These are phyloP conservation scores for Acrocalymma vagum DNA, from an alignment of 2,329 filamentous ascomycete genomes.

Conservation along the genomic window DNA sequence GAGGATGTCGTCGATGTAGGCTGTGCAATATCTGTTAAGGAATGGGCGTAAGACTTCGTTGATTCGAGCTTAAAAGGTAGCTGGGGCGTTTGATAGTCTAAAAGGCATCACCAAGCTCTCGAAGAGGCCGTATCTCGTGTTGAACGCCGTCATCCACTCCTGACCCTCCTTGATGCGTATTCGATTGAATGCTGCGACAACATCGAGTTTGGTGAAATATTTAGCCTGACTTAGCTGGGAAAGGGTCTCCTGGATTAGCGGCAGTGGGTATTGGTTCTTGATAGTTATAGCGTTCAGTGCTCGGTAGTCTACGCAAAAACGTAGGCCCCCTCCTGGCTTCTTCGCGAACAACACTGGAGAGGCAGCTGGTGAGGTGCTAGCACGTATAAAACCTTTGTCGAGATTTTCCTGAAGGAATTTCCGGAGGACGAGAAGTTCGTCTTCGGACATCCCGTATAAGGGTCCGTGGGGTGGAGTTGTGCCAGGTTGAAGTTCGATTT, in stretches of 20 bases:
- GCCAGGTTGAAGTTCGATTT: no score
- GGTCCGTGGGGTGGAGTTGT: no score
- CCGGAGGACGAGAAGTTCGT: not conserved
- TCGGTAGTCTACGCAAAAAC: constrained; percentile 48
- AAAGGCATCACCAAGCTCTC: constrained; percentile 43
- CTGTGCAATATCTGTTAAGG: constrained; percentile 27
- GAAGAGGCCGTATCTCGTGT: constrained; percentile 40
- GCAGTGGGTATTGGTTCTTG: constrained; percentile 44
- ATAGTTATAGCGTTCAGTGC: constrained; percentile 44
- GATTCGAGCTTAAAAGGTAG: constrained; percentile 26
- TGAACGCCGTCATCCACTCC: constrained; percentile 45
- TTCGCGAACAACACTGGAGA: not conserved
- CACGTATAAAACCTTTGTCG: constrained; percentile 1
- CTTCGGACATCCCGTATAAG: no score
- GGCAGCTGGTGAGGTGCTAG: not conserved
- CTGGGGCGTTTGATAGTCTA: constrained; percentile 18
- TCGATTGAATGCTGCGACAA: constrained; percentile 9
- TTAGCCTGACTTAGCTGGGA: constrained; percentile 26
- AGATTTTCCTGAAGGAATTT: not conserved
- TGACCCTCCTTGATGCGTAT: constrained; percentile 6
- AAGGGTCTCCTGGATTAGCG: constrained; percentile 41
- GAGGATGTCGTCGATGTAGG: constrained; percentile 33
- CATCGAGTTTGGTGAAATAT: constrained; percentile 41
- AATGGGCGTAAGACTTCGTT: constrained; percentile 27
- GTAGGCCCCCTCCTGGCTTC: constrained; percentile 15